Percentiles rank a stretch among this genome's conserved stretches.
Conservation (phyloP, 2,329 filamentous ascomycete genomes). For the Stachybotrys chartarum region DNA sequence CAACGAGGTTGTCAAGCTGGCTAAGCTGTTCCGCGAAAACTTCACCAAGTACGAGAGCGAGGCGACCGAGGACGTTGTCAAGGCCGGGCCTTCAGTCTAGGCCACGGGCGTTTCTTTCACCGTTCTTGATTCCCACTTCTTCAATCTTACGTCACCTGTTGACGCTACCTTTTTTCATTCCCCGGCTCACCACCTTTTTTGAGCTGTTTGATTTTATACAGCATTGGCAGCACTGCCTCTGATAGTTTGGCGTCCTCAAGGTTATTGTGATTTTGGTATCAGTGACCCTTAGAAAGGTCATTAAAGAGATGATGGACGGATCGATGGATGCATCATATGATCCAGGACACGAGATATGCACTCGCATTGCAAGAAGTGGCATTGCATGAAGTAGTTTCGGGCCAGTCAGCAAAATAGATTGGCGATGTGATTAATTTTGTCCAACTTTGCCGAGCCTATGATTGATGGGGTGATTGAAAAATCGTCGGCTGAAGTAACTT, state of each 20-base stretch:
- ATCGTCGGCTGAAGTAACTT: too few relatives aligned
- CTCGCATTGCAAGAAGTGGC: not conserved
- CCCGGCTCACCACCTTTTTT: conserved; percentile 2
- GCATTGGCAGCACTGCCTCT: not conserved
- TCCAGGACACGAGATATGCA: not conserved
- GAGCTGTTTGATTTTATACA: conserved; percentile 1
- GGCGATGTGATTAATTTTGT: not conserved
- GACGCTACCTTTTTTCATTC: not conserved
- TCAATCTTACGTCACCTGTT: conserved; percentile 7
- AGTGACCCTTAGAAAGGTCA: not conserved
- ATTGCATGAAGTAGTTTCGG: not conserved
- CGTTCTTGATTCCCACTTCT: conserved; percentile 13
- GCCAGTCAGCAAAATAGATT: not conserved
- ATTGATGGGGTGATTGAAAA: too few relatives aligned
- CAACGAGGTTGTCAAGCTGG: conserved; percentile 84
- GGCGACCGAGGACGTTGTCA: conserved; percentile 73
- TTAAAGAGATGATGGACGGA: not conserved
- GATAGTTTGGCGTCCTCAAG: not conserved
- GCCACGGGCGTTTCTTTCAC: not conserved
- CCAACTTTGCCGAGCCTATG: too few relatives aligned
- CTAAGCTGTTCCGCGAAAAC: conserved; percentile 86
- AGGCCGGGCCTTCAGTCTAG: conserved; percentile 47
- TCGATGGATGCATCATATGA: not conserved
- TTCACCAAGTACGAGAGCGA: conserved; percentile 91
- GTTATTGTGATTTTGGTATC: not conserved